Evolutionary conservation across 805 yeast species (phyloP).

Genomic region (Sungouiozyma ichnusensis): DNA sequence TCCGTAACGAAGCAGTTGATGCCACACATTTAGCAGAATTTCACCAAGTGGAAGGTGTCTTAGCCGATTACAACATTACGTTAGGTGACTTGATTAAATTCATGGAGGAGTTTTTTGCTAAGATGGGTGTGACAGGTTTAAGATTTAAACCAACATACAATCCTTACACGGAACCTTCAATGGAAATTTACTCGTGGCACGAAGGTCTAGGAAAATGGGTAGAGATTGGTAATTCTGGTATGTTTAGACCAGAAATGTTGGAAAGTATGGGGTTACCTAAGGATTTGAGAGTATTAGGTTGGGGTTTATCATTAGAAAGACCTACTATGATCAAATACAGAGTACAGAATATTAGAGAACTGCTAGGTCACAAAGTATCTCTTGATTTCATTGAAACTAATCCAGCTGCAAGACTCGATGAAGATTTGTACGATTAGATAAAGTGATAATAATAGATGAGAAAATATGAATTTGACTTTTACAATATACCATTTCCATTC

Average conservation of each 20-base stretch:
- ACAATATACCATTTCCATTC: background rate
- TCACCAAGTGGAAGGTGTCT: constrained; percentile 98
- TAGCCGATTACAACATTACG: constrained; percentile 91
- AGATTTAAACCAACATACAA: constrained; percentile 98
- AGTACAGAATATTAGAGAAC: constrained; percentile 90
- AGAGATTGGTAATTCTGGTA: constrained; percentile 98
- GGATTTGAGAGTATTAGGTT: constrained; percentile 88
- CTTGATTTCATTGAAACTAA: constrained; percentile 89
- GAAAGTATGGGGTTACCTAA: constrained; percentile 97
- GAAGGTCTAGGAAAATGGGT: constrained; percentile 94
- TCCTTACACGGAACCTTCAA: constrained; percentile 97
- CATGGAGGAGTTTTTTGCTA: constrained; percentile 93
- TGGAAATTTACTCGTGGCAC: constrained; percentile 97
- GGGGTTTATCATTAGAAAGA: constrained; percentile 95
- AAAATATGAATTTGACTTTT: background rate
- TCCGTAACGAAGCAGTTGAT: constrained; percentile 99
- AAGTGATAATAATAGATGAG: background rate
- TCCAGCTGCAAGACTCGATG: constrained; percentile 96
- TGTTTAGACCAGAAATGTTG: constrained; percentile 99
- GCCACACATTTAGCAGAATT: constrained; percentile 99
- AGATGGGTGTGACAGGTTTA: constrained; percentile 93
- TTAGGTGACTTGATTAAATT: constrained; percentile 94
- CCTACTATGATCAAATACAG: constrained; percentile 99
- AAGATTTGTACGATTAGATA: constrained; percentile 38
- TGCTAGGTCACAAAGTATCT: constrained; percentile 93